These are phyloP conservation scores for Nakazawaea molendinolei DNA, from an alignment of 805 yeast species.

Conservation along the genomic window DNA sequence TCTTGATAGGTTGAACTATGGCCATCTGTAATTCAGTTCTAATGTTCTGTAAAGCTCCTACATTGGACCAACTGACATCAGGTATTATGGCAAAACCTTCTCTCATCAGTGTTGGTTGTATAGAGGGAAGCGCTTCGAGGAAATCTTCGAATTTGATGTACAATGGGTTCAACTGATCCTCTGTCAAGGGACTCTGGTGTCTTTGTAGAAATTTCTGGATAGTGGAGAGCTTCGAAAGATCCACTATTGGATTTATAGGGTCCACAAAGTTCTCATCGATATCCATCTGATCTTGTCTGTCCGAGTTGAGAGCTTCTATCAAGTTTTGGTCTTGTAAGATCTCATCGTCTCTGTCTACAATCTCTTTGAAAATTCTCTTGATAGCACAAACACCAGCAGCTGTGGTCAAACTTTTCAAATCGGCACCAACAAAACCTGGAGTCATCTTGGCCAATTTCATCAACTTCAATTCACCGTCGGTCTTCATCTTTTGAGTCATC, in stretches of 20 bases:
- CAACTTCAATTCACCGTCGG: slow-evolving; percentile 69
- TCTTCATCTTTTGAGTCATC: slow-evolving; percentile 60
- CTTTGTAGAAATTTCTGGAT: slow-evolving; percentile 64
- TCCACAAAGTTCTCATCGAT: slow-evolving; percentile 8
- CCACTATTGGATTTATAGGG: background rate
- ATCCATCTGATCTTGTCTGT: slow-evolving; percentile 18
- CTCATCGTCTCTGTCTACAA: slow-evolving; percentile 36
- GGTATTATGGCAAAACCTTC: slow-evolving; percentile 99
- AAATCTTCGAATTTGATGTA: slow-evolving; percentile 78
- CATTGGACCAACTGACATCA: slow-evolving; percentile 92
- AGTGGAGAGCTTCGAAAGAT: slow-evolving; percentile 33
- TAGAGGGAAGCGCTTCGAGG: slow-evolving; percentile 76
- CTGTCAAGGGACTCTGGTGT: slow-evolving; percentile 76
- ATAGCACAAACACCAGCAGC: slow-evolving; percentile 96
- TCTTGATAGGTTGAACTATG: slow-evolving; percentile 90
- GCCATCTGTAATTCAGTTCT: slow-evolving; percentile 95
- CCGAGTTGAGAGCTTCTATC: slow-evolving; percentile 10
- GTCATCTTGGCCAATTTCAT: slow-evolving; percentile 78
- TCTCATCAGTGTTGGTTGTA: slow-evolving; percentile 95
- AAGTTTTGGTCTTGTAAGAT: slow-evolving; percentile 13
- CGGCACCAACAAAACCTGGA: slow-evolving; percentile 98
- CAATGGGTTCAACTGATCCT: slow-evolving; percentile 68
- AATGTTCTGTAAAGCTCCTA: slow-evolving; percentile 78
- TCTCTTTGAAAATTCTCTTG: slow-evolving; percentile 74
- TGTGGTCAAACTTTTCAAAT: slow-evolving; percentile 84